Evolutionary conservation across 176 grass and related monocot genomes (phyloP), one percentile per base, ranked within the genome.

Genomic region (Triticum monococcum): DNA sequence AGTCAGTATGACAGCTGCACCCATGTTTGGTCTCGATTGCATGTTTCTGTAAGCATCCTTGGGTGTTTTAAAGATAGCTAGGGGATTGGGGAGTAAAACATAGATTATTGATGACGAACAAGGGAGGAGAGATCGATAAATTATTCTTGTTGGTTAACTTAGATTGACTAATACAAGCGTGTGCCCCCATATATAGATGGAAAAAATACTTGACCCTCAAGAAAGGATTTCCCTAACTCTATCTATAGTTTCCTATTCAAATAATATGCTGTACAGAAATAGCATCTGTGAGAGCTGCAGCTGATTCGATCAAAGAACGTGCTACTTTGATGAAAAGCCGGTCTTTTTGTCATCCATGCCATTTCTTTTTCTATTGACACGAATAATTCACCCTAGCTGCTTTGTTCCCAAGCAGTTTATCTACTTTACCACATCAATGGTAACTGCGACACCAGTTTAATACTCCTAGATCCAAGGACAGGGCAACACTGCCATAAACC

Each of bases 381-480:
- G n/a, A 74, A 31, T 33, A 74, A 35, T 33, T 45, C 68, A 43
- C 68, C 57, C 59, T 67, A 45, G 50, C 35, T 79, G n/a, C 4
- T 16, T 57, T 73, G 1, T 78, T 82, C 57, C 12, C 2, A 41
- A 25, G 12, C 28, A 46, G 8, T 64, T 79, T 59, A 72, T 86
- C 6, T 26, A 54, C 31, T 30, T 28, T 70, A 64, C 24, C 9
- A 37, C 35, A 61, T 81, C 5, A 59, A 69, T 79, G 11, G 17
- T 59, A 59, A 59, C 54, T 59, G 54, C 54, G 17, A 59, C 18
- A 22, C 54, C 18, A 59, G 54, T 45, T 25, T 75, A 50, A 23
- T 68, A 67, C 62, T 64, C 45, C 45, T 59, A 79, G 72, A 80
- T 84, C 64, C 57, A 69, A 70, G 48, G 46, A 50, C 25, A 71